Percentiles rank a stretch among this genome's conserved stretches.
phyloP scores from a whole-genome alignment of 164 flowering plant species.

The Nelumbo lutea region DNA sequence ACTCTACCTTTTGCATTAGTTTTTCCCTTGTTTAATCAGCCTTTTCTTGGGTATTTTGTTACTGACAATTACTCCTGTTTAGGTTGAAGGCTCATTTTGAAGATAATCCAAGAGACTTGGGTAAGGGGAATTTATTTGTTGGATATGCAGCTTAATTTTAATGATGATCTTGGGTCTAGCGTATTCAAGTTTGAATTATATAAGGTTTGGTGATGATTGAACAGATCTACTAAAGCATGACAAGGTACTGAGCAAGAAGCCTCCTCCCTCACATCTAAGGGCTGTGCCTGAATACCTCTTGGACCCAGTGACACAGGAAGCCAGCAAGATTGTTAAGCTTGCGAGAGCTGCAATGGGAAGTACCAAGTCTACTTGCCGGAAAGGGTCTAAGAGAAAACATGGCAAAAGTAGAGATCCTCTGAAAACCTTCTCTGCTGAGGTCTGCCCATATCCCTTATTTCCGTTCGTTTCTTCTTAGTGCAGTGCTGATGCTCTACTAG shows the following conservation, averaged over 20 bases:
- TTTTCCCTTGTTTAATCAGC: background rate
- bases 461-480: background rate
- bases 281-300: constrained; percentile 83
- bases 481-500: background rate
- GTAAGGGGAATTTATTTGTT: constrained; percentile 29
- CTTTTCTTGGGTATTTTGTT: background rate
- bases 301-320: constrained; percentile 78
- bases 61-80: constrained; percentile 10
- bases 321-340: constrained; percentile 81
- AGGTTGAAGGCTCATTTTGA: constrained; percentile 96
- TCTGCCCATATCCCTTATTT: constrained; percentile 10
- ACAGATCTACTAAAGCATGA: constrained; percentile 94
- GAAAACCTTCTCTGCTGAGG: constrained; percentile 75
- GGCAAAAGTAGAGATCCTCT: constrained; percentile 72
- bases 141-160: background rate
- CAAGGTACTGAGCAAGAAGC: constrained; percentile 76
- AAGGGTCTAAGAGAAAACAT: constrained; percentile 38
- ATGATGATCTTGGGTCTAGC: background rate
- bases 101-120: constrained; percentile 79
- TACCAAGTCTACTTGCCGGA: constrained; percentile 28
- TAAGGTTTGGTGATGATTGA: constrained; percentile 15
- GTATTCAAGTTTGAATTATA: background rate
- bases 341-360: constrained; percentile 91
- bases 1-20: no score
- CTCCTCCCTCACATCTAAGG: constrained; percentile 63